A percentile compares a stretch with the other conserved stretches of the same genome.
Evolutionary conservation across 1,284 basidiomycete species (phyloP).

Genomic region (Pterula multifida): DNA sequence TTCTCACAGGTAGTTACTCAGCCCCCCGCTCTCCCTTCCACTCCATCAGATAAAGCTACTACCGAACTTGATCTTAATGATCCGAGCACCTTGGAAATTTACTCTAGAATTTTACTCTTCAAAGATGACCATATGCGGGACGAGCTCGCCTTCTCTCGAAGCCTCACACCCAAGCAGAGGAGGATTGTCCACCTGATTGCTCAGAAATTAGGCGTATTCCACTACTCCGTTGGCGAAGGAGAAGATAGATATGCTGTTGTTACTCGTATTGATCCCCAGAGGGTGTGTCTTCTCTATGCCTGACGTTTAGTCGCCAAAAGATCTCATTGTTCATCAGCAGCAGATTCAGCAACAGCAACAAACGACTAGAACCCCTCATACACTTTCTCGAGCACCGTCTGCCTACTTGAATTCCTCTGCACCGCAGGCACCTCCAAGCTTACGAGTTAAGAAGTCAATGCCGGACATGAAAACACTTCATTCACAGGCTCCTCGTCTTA

Average conservation of each 20-base stretch:
- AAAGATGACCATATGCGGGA: slow-evolving; percentile 98
- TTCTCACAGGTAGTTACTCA: slow-evolving; percentile 34
- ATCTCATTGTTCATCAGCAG: slow-evolving; percentile 13
- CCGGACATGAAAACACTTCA: slow-evolving; percentile 83
- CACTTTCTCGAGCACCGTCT: slow-evolving; percentile 63
- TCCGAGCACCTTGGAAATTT: slow-evolving; percentile 90
- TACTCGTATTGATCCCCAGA: slow-evolving; percentile 70
- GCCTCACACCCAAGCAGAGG: slow-evolving; percentile 76
- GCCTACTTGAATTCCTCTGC: slow-evolving; percentile 51
- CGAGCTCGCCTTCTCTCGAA: slow-evolving; percentile 89
- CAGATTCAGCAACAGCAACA: slow-evolving; percentile 21
- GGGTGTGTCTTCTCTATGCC: slow-evolving; percentile 32
- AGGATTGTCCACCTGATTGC: slow-evolving; percentile 93
- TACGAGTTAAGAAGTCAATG: slow-evolving; percentile 94
- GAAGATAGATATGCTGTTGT: slow-evolving; percentile 92
- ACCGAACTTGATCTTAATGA: slow-evolving; percentile 92
- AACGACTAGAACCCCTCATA: slow-evolving; percentile 36
- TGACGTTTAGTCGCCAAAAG: slow-evolving; percentile 3
- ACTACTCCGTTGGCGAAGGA: slow-evolving; percentile 88
- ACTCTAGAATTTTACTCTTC: slow-evolving; percentile 93
- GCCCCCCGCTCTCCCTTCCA: slow-evolving; percentile 42
- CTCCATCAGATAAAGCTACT: slow-evolving; percentile 40
- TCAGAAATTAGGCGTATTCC: slow-evolving; percentile 90
- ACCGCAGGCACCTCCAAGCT: slow-evolving; percentile 33
- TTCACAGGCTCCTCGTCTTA: slow-evolving; percentile 68